phyloP scores from a whole-genome alignment of 2,329 filamentous ascomycete genomes.

The Arthrinium phaeospermum region DNA sequence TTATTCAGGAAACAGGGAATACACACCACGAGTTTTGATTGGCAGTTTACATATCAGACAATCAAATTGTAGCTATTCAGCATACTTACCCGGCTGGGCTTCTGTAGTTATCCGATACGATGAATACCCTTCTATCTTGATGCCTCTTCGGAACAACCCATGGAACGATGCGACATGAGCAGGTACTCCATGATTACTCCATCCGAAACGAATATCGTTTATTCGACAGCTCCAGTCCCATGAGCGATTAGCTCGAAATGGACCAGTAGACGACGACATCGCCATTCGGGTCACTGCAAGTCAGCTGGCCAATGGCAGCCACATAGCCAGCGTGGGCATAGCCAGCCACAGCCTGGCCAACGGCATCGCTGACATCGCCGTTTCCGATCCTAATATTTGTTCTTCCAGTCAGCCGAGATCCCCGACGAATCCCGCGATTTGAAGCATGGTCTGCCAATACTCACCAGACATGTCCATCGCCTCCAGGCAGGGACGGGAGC shows the following conservation, averaged over 20 bases:
- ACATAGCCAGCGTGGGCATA: not conserved
- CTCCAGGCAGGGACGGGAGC: not conserved
- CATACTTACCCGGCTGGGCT: too few relatives aligned
- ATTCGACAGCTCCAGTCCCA: too few relatives aligned
- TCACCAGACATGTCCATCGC: slow-evolving; percentile 3
- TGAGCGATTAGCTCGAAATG: not conserved
- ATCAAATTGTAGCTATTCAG: too few relatives aligned
- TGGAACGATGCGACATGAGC: not conserved
- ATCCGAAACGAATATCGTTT: not conserved
- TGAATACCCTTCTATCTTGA: not conserved
- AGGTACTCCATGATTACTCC: not conserved
- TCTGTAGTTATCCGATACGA: not conserved
- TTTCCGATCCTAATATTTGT: not conserved
- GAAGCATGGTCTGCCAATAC: not conserved
- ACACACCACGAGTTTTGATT: too few relatives aligned
- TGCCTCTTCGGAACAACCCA: not conserved
- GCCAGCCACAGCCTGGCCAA: not conserved
- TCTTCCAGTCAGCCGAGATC: not conserved
- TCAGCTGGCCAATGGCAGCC: not conserved
- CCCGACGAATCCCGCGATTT: too few relatives aligned
- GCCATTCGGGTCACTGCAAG: not conserved
- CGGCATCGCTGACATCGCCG: not conserved
- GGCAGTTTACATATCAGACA: too few relatives aligned
- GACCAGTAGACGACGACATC: not conserved
- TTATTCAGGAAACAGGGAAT: too few relatives aligned